phyloP scores from a whole-genome alignment of 176 grass and related monocot species.

The Rhynchospora pubera region DNA sequence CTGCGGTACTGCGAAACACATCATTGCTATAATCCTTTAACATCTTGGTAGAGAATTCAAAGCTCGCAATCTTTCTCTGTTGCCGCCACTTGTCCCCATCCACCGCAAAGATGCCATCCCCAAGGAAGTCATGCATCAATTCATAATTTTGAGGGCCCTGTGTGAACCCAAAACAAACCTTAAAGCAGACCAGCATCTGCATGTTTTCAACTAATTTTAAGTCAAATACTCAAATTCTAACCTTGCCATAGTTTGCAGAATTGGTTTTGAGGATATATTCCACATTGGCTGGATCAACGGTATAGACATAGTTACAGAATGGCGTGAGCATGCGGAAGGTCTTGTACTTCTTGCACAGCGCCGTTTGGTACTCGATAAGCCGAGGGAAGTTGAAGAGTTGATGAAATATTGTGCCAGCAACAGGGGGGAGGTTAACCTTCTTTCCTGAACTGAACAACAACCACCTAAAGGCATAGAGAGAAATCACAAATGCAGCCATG shows the following conservation, averaged over 20 bases:
- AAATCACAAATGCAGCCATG: neutral
- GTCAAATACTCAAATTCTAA: neutral
- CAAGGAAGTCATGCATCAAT: slow-evolving; percentile 50
- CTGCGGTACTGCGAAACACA: slow-evolving; percentile 55
- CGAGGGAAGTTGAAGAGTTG: slow-evolving; percentile 41
- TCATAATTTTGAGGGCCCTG: slow-evolving; percentile 1
- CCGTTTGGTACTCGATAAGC: slow-evolving; percentile 48
- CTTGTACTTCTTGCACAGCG: slow-evolving; percentile 35
- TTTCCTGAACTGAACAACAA: neutral
- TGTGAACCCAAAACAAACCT: neutral
- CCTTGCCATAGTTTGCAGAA: slow-evolving; percentile 75
- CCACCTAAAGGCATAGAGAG: neutral
- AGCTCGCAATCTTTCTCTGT: slow-evolving; percentile 65
- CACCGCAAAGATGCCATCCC: slow-evolving; percentile 56
- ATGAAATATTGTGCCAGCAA: slow-evolving; percentile 59
- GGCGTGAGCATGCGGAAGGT: slow-evolving; percentile 63
- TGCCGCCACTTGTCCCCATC: slow-evolving; percentile 57
- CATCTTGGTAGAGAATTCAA: slow-evolving; percentile 63
- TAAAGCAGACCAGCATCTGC: neutral
- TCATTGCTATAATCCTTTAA: slow-evolving; percentile 48
- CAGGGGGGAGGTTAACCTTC: slow-evolving; percentile 21
- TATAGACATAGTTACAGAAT: slow-evolving; percentile 48
- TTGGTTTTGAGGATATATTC: slow-evolving; percentile 87
- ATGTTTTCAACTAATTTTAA: neutral
- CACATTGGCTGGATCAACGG: slow-evolving; percentile 50